Conservation (phyloP, 179 eudicot species). For the Spergularia azorica region DNA sequence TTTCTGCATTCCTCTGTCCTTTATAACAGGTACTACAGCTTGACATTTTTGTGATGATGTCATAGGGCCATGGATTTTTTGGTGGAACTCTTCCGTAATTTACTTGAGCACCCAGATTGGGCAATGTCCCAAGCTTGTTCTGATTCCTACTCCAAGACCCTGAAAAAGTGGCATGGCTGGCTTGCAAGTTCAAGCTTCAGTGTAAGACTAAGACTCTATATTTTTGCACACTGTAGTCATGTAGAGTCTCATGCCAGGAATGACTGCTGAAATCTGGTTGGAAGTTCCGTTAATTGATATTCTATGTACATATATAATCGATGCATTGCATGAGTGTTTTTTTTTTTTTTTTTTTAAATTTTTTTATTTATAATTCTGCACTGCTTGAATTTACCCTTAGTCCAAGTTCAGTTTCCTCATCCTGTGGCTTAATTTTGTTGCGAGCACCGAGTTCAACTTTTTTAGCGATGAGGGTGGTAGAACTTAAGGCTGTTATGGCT, state of each 20-base stretch:
- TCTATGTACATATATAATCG: background rate
- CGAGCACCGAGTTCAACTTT: background rate
- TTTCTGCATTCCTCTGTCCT: background rate
- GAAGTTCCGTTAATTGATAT: background rate
- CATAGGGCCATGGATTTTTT: slow-evolving; percentile 92
- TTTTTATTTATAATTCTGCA: too few relatives aligned
- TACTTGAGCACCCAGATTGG: slow-evolving; percentile 78
- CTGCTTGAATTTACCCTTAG: background rate
- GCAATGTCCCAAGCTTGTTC: slow-evolving; percentile 73
- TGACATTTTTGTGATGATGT: slow-evolving; percentile 19
- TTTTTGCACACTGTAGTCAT: background rate
- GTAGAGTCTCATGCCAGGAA: background rate
- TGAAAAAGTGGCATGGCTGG: slow-evolving; percentile 99
- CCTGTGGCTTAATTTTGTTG: background rate
- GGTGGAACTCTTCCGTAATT: slow-evolving; percentile 74
- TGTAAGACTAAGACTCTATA: slow-evolving; percentile 40
- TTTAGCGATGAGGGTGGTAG: background rate
- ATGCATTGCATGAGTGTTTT: too few relatives aligned
- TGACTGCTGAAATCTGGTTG: background rate
- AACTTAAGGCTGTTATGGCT: background rate
- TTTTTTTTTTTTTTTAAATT: too few relatives aligned
- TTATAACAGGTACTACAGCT: background rate
- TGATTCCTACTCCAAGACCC: slow-evolving; percentile 78
- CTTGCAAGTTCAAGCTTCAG: slow-evolving; percentile 85
- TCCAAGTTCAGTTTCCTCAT: background rate